phyloP scores from a whole-genome alignment of 1,284 basidiomycete genomes.

The Veloporphyrellus conicus region DNA sequence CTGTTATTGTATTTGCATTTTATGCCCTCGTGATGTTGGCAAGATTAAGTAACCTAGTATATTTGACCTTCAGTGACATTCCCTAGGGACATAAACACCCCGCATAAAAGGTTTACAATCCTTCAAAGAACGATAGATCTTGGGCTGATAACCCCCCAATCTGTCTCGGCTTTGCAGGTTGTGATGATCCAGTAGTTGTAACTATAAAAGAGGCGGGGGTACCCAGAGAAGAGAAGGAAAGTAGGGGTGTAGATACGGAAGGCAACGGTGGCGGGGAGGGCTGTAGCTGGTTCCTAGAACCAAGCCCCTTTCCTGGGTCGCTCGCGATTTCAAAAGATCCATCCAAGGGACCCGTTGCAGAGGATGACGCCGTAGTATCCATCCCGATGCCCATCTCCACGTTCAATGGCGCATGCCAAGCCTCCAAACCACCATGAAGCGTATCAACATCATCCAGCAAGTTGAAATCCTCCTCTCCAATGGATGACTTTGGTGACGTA shows the following conservation, averaged over 20 bases:
- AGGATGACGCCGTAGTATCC: not conserved
- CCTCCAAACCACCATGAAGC: not conserved
- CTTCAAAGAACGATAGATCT: slow-evolving; percentile 74
- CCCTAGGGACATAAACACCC: not conserved
- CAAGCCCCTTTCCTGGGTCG: slow-evolving; percentile 2
- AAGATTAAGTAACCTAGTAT: not conserved
- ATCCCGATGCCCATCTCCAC: not conserved
- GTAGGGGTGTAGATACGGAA: slow-evolving; percentile 5
- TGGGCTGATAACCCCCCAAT: slow-evolving; percentile 59
- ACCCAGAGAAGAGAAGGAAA: slow-evolving; percentile 11
- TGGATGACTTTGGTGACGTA: slow-evolving; percentile 30
- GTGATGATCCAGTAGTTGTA: slow-evolving; percentile 5
- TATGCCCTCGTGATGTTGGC: too few species aligned
- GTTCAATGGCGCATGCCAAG: not conserved
- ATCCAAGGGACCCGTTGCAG: not conserved
- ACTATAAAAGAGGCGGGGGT: not conserved
- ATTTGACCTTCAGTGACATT: too few species aligned
- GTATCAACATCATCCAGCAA: slow-evolving; percentile 13
- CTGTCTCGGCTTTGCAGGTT: slow-evolving; percentile 27
- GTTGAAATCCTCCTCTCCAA: slow-evolving; percentile 13
- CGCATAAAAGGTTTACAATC: slow-evolving; percentile 39
- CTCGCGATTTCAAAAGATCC: not conserved
- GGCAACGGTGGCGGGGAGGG: slow-evolving; percentile 4
- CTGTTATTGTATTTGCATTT: not conserved
- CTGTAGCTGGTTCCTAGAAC: slow-evolving; percentile 6